These are phyloP conservation scores for Crataegus laevigata DNA, from an alignment of 306 rosid genomes.

Conservation along the genomic window DNA sequence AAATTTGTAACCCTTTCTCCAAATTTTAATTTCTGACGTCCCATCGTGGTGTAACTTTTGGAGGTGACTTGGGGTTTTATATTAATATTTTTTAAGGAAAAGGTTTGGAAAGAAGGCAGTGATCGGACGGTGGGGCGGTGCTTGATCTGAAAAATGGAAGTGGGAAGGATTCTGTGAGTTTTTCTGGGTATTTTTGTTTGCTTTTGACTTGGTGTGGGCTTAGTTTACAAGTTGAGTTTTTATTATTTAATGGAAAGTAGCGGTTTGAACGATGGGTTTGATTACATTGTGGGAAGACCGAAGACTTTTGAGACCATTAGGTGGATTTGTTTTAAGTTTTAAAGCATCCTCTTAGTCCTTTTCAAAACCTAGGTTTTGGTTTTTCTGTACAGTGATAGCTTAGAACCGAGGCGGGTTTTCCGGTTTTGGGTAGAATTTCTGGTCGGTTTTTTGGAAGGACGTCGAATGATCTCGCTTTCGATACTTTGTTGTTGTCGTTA, in stretches of 20 bases:
- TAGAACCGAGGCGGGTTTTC: not conserved
- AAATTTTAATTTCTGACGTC: not conserved
- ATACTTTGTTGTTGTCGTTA: not conserved
- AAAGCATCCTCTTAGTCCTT: not conserved
- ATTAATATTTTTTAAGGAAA: not conserved
- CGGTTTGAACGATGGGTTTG: conserved; percentile 1
- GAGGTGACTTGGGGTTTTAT: not conserved
- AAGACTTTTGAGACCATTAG: not conserved
- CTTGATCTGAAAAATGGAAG: not conserved
- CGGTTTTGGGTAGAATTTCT: not conserved
- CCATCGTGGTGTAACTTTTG: not conserved
- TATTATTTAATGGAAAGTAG: not conserved
- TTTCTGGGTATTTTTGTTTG: not conserved
- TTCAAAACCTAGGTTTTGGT: not conserved
- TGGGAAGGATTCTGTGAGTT: conserved; percentile 10
- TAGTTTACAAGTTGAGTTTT: not conserved
- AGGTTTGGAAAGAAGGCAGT: not conserved
- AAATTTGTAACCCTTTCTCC: not conserved
- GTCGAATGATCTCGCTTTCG: not conserved
- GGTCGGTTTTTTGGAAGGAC: not conserved
- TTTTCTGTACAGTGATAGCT: not conserved
- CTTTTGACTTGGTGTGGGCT: conserved; percentile 11
- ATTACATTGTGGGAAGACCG: conserved; percentile 9
- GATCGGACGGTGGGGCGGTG: conserved; percentile 11
- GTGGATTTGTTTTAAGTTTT: not conserved